These are phyloP conservation scores for Ceratocystis smalleyi DNA, from an alignment of 2,329 filamentous ascomycete genomes.

Conservation along the genomic window DNA sequence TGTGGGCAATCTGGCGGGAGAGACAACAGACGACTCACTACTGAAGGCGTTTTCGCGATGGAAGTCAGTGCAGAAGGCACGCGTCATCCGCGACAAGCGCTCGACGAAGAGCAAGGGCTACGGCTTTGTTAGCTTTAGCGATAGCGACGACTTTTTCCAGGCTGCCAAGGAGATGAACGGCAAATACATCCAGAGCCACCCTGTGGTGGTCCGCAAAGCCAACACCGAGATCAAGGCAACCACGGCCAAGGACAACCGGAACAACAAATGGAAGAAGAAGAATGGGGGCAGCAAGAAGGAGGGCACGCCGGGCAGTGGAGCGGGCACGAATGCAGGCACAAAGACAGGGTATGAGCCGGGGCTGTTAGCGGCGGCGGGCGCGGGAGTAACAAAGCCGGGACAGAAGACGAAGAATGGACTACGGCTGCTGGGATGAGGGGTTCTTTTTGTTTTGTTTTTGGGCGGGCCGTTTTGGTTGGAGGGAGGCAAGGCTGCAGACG, in stretches of 20 bases:
- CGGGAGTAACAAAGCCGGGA: conserved; percentile 44
- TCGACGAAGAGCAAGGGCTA: conserved; percentile 94
- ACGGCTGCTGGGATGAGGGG: conserved; percentile 39
- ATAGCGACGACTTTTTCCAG: conserved; percentile 91
- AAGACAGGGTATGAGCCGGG: conserved; percentile 31
- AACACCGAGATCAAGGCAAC: conserved; percentile 80
- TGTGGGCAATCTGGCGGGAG: conserved; percentile 89
- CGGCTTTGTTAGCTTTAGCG: conserved; percentile 89
- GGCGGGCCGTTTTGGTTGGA: too few relatives aligned
- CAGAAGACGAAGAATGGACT: conserved; percentile 54
- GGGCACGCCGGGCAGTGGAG: conserved; percentile 20
- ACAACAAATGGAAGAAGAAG: conserved; percentile 22
- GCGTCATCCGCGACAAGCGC: conserved; percentile 86
- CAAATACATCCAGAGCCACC: conserved; percentile 97
- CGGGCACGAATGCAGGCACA: conserved; percentile 20
- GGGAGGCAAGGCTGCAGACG: too few relatives aligned
- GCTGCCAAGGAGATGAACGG: conserved; percentile 97
- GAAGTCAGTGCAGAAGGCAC: conserved; percentile 75
- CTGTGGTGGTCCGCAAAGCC: conserved; percentile 70
- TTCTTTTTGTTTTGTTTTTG: too few relatives aligned
- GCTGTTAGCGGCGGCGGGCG: conserved; percentile 34
- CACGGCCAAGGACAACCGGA: conserved; percentile 44
- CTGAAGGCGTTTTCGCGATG: conserved; percentile 87
- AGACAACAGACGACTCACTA: conserved; percentile 91
- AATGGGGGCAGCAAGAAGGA: conserved; percentile 26